Conservation (phyloP, 2,329 filamentous ascomycete genomes). For the Fusarium aywerte region DNA sequence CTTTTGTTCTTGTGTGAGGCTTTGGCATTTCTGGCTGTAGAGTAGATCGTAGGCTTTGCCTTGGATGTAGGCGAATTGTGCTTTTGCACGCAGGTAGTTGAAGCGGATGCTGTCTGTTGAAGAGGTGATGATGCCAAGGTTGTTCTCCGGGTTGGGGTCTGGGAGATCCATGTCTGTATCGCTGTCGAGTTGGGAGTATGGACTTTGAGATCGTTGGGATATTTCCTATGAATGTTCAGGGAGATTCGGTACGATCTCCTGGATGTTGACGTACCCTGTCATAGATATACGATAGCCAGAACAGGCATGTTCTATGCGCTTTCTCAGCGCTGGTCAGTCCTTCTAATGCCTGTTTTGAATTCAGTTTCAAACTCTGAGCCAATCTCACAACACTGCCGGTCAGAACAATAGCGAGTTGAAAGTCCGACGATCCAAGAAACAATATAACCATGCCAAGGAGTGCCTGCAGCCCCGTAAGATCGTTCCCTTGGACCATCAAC, state of each 20-base stretch:
- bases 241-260: neutral
- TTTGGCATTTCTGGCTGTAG: constrained; percentile 13
- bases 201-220: constrained; percentile 49
- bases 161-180: constrained; percentile 52
- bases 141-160: constrained; percentile 1
- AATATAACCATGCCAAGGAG: constrained; percentile 51
- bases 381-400: constrained; percentile 50
- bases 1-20: constrained; percentile 12
- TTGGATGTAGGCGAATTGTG: constrained; percentile 36
- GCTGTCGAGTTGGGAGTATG: constrained; percentile 50
- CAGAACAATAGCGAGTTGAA: constrained; percentile 48
- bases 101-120: constrained; percentile 6
- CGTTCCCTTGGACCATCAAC: constrained; percentile 47
- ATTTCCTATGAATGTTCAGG: constrained; percentile 45
- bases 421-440: constrained; percentile 48
- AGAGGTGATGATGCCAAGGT: constrained; percentile 25
- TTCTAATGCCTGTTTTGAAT: constrained; percentile 37
- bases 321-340: neutral
- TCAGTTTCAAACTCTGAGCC: constrained; percentile 49
- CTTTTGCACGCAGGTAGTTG: constrained; percentile 27
- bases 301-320: constrained; percentile 48
- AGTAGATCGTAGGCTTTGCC: constrained; percentile 36
- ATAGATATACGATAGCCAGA: constrained; percentile 53
- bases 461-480: constrained; percentile 50
- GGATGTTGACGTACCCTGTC: constrained; percentile 41